These are phyloP conservation scores for Diaporthe citri DNA, from an alignment of 2,329 filamentous ascomycete species.

Conservation along the genomic window DNA sequence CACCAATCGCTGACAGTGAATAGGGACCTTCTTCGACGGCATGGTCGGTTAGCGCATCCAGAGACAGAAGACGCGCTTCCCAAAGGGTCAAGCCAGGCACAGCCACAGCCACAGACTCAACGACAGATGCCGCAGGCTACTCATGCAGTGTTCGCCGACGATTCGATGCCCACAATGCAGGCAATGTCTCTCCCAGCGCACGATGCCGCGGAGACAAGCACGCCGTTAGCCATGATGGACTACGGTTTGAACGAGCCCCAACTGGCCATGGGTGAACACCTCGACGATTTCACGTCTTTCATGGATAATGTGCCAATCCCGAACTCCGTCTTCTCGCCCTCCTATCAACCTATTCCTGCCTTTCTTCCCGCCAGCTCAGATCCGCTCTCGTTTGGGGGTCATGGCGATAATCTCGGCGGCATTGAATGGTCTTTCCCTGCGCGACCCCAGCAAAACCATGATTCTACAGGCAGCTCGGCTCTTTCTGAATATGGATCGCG, in stretches of 20 bases:
- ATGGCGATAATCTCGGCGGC: neutral
- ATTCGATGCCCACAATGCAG: neutral
- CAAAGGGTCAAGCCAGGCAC: neutral
- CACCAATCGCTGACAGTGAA: neutral
- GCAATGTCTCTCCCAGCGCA: neutral
- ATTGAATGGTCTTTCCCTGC: neutral
- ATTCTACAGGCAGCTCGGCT: neutral
- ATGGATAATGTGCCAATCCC: neutral
- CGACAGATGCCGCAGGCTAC: neutral
- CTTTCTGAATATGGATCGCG: conserved; percentile 8
- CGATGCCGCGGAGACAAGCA: neutral
- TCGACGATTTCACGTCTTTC: conserved; percentile 6
- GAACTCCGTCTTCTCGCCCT: conserved; percentile 4
- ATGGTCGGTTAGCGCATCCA: neutral
- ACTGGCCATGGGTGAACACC: neutral
- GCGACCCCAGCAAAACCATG: neutral
- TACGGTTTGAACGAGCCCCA: neutral
- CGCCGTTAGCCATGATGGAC: neutral
- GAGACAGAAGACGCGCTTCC: neutral
- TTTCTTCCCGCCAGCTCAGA: neutral
- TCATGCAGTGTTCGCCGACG: neutral
- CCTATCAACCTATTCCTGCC: neutral
- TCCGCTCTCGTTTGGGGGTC: neutral
- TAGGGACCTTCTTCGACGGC: conserved; percentile 6
- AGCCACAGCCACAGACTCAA: neutral